Evolutionary conservation across 2,329 filamentous ascomycete species (phyloP).

Genomic region (Colletotrichum sp.): DNA sequence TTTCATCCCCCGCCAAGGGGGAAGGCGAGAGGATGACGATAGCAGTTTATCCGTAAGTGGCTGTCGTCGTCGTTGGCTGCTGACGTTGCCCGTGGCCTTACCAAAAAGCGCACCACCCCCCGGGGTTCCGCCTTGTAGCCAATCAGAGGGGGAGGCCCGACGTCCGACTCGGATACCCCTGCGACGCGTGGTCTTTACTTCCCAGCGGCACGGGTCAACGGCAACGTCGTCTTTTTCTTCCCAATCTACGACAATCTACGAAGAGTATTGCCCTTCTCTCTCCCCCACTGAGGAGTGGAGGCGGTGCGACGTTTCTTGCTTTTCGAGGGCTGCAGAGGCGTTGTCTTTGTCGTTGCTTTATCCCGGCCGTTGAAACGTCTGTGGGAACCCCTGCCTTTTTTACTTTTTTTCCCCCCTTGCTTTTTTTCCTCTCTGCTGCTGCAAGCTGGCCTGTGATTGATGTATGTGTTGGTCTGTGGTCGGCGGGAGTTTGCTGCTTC

Average conservation of each 20-base stretch:
- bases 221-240: background rate
- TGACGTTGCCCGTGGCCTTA: background rate
- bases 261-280: background rate
- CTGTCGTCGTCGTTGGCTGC: background rate
- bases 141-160: background rate
- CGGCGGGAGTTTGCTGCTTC: background rate
- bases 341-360: background rate
- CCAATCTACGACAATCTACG: background rate
- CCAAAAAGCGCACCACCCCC: background rate
- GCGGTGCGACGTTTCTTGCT: background rate
- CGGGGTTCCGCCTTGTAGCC: background rate
- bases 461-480: background rate
- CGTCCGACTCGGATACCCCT: background rate
- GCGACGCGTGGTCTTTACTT: background rate
- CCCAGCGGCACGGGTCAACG: background rate
- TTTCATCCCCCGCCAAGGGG: background rate
- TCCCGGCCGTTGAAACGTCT: background rate
- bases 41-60: background rate
- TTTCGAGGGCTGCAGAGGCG: background rate
- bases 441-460: background rate
- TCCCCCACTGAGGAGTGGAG: background rate
- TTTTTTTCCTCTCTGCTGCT: background rate
- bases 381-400: background rate
- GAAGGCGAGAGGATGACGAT: background rate
- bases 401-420: background rate